A percentile compares a stretch with the other conserved stretches of the same genome.
phyloP scores from a whole-genome alignment of 1,139 yeast species.

The Eremothecium sinecaudum region DNA sequence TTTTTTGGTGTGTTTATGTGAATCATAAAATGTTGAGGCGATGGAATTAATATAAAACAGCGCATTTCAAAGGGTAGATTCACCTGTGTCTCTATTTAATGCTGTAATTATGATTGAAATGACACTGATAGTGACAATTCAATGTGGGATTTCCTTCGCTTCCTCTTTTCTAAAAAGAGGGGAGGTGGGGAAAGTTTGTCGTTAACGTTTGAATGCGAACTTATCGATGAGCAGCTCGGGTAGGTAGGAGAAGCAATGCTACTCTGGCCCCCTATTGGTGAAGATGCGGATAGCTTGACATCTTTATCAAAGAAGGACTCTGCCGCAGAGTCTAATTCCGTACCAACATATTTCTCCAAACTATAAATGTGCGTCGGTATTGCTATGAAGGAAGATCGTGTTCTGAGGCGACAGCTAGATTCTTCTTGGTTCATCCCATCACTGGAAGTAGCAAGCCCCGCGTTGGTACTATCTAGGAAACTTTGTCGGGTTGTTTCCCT shows the following conservation, averaged over 20 bases:
- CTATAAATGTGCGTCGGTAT: slow-evolving; percentile 29
- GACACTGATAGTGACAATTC: slow-evolving; percentile 22
- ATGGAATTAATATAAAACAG: too few relatives aligned
- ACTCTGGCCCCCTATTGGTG: slow-evolving; percentile 1
- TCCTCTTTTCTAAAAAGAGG: slow-evolving; percentile 8
- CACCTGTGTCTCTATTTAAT: too few relatives aligned
- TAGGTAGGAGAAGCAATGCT: slow-evolving; percentile 5
- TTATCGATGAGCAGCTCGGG: slow-evolving; percentile 5
- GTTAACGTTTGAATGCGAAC: background rate
- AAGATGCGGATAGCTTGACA: slow-evolving; percentile 1
- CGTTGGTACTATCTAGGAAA: slow-evolving; percentile 6
- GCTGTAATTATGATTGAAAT: slow-evolving; percentile 12
- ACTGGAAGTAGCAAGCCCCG: slow-evolving; percentile 1
- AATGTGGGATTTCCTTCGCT: slow-evolving; percentile 20
- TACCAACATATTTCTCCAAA: slow-evolving; percentile 24
- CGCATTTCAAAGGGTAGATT: too few relatives aligned
- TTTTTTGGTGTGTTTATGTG: too few relatives aligned
- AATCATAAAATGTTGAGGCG: too few relatives aligned
- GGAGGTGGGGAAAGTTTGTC: slow-evolving; percentile 4
- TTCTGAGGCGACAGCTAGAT: slow-evolving; percentile 4
- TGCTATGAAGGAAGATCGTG: slow-evolving; percentile 16
- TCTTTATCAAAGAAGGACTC: slow-evolving; percentile 11
- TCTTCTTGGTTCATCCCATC: background rate
- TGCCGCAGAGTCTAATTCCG: slow-evolving; percentile 21
- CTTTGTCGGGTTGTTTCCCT: slow-evolving; percentile 12